Percentiles rank a stretch among this genome's conserved stretches.
phyloP scores from a whole-genome alignment of 75 land plant species.

The Isoetes taiwanensis region DNA sequence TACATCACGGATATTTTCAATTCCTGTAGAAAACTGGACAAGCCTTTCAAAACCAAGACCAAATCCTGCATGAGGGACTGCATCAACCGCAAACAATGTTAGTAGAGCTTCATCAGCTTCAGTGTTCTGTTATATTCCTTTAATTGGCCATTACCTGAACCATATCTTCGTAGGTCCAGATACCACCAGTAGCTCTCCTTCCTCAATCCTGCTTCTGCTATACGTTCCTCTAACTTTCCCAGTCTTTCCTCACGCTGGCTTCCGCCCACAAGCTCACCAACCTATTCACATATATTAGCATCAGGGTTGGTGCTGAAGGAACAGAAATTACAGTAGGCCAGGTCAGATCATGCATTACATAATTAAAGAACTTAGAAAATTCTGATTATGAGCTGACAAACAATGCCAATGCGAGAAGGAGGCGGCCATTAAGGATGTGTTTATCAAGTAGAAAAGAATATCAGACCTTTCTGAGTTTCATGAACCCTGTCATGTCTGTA shows the following conservation, averaged over 20 bases:
- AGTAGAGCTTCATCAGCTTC: too few relatives aligned
- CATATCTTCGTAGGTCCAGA: slow-evolving; percentile 92
- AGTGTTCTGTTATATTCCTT: too few relatives aligned
- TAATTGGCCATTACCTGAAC: slow-evolving; percentile 97
- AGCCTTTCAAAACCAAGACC: slow-evolving; percentile 97
- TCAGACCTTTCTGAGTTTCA: not conserved
- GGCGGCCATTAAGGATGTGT: not conserved
- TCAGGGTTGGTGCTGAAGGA: not conserved
- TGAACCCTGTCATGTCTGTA: not conserved
- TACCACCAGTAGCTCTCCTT: slow-evolving; percentile 97
- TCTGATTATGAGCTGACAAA: not conserved
- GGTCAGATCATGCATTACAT: not conserved
- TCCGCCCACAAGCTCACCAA: slow-evolving; percentile 98
- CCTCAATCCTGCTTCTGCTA: slow-evolving; percentile 69
- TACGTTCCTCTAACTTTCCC: slow-evolving; percentile 54
- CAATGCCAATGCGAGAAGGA: not conserved
- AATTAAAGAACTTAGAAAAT: not conserved
- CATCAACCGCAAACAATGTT: too few relatives aligned
- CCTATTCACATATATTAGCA: slow-evolving; percentile 22
- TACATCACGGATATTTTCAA: slow-evolving; percentile 91
- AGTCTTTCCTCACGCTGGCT: slow-evolving; percentile 97
- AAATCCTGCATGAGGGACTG: slow-evolving; percentile 99
- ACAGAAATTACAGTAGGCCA: not conserved
- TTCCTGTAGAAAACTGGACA: slow-evolving; percentile 91
- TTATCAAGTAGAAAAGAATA: not conserved